phyloP scores from a whole-genome alignment of 2,329 filamentous ascomycete genomes.

The Tolypocladium ovalisporum region DNA sequence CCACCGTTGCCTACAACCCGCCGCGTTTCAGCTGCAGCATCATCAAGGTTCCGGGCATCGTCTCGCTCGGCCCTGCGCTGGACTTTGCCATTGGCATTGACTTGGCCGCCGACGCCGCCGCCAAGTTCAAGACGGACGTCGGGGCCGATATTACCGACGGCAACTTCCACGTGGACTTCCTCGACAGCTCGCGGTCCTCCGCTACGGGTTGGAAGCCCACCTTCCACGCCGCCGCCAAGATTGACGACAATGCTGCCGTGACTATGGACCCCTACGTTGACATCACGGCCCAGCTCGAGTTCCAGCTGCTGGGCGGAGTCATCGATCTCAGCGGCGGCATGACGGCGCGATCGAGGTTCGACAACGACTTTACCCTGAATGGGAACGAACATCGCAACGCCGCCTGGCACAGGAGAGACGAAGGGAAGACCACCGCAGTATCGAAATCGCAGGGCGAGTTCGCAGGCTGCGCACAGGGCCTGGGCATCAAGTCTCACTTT shows the following conservation, averaged over 20 bases:
- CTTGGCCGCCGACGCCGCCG: neutral
- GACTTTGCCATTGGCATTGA: neutral
- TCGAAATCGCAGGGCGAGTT: neutral
- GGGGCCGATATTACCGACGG: neutral
- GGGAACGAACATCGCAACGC: neutral
- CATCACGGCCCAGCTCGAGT: neutral
- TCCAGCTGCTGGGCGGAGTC: neutral
- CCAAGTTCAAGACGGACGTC: neutral
- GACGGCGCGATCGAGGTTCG: neutral
- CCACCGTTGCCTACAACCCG: neutral
- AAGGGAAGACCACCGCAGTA: neutral
- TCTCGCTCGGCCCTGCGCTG: neutral
- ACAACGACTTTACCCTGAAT: neutral
- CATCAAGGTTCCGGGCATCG: neutral
- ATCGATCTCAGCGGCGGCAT: neutral
- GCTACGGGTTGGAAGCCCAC: neutral
- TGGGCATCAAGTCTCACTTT: neutral
- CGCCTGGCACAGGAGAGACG: neutral
- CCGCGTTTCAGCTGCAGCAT: neutral
- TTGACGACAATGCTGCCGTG: neutral
- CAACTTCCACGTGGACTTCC: neutral
- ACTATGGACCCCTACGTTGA: neutral
- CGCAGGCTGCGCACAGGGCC: neutral
- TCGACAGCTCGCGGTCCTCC: neutral
- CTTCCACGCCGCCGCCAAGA: neutral